Base-by-base conservation (phyloP, 441 rosid species). In the Populus hybrid region DNA sequence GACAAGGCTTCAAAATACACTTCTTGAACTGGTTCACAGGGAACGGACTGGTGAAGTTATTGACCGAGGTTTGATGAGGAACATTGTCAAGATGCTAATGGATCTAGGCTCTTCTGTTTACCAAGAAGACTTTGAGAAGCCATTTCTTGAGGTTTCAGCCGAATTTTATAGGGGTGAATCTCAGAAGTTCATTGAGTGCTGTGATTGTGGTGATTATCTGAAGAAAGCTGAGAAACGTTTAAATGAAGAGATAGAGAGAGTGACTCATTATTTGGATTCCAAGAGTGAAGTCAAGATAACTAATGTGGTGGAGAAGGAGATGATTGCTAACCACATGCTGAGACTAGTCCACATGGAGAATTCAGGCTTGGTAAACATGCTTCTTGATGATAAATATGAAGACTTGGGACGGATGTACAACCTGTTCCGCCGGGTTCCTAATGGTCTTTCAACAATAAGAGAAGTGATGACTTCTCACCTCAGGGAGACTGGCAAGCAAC, bases 311-410 rank as follows among this genome's bases (percentile, higher is more conserved):
- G 99, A 92, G 89, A 91, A 86, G 85, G 98, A 92, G 91, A 95
- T 94, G 98, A 90, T 95, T 77, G 95, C 93, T 64, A 94, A 89
- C 84, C 98, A 95, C 94, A 94, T 94, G 99, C 85, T 81, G 84
- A 89, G 97, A 69, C 84, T 95, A 67, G 97, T 95, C 65, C 99
- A 95, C 83, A 94, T 95, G 98, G 99, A 95, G 87, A 90, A 91
- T 80, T 95, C 98, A 8, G 99, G 98, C 69, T 80, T 94, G 83
- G 97, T 94, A 76, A 86, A 94, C 84, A 94, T 95, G 98, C 95
- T 95, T 80, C 88, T 95, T 70, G 91, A 95, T 73, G 97, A 95
- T 73, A 92, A 87, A 83, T 89, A 91, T 75, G 94, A 88, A 28
- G 98, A 95, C 87, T 80, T 92, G 88, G 90, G 93, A 80, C 87